Evolutionary conservation across 345 rosid genomes (phyloP), one percentile per base, ranked within the genome.

Genomic region (Lepidium sativum): DNA sequence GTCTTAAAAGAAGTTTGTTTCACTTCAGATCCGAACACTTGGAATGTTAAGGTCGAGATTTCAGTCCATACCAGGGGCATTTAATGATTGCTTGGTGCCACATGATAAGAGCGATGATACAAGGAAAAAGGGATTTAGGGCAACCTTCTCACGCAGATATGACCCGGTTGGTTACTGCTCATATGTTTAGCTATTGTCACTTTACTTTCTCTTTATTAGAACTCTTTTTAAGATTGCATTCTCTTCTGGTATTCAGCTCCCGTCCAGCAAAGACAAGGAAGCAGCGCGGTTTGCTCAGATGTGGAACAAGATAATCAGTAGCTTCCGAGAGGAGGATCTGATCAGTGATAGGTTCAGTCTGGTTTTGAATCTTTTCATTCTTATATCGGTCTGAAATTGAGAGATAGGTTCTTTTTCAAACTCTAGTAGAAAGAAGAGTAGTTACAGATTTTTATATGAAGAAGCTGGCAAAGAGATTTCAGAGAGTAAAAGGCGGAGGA

Each of bases 211-310:
- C 34, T 53, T 27, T 13, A 37, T 12, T 29, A 40, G 49, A 56
- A 40, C 48, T 58, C 14, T 57, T 16, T 57, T 13, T 74, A 41
- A 63, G 20, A 44, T 41, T 31, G 52, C 20, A 60, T 23, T 57
- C 56, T 79, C 39, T 37, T 49, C n/a, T 67, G 56, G 32, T 67
- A 44, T 78, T 37, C 71, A 82, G 86, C 48, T 64, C 43, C 64
- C 80, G 39, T 49, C 82, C 39, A 71, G 69, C 49, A 58, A 73
- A 69, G 83, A 76, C 64, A 82, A 76, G 48, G 77, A 78, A 21
- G 78, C 79, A 38, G 81, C 86, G 7, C 80, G 79, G 72, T 82
- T 82, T 71, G 84, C 86, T 65, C 86, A 82, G 72, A 75, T 82
- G 82, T 82, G 84, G 84, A 82, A 82, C 74, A 74, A 65, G 70